Evolutionary conservation across 257 asterid species (phyloP).

Genomic region (Hygrophila difformis): DNA sequence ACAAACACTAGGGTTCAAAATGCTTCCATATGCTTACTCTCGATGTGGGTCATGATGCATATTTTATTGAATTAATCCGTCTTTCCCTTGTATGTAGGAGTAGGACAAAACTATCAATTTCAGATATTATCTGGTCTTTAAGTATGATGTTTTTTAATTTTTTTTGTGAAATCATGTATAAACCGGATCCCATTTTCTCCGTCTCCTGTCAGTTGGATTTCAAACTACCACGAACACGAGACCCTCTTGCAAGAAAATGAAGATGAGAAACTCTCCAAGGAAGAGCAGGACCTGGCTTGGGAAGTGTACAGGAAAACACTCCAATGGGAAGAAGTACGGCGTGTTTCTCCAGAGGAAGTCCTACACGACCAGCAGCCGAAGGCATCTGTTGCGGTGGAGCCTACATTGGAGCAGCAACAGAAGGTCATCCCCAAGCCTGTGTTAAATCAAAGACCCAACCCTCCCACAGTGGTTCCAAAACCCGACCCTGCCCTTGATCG

Average conservation of each 20-base stretch:
- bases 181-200: not conserved
- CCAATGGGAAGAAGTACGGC: slow-evolving; percentile 75
- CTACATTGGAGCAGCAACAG: slow-evolving; percentile 21
- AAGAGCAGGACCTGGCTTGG: slow-evolving; percentile 98
- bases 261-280: slow-evolving; percentile 90
- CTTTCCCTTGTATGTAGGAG: too few relatives aligned
- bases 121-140: too few relatives aligned
- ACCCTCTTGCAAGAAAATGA: slow-evolving; percentile 92
- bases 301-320: slow-evolving; percentile 73
- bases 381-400: slow-evolving; percentile 11
- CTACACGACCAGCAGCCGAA: slow-evolving; percentile 35
- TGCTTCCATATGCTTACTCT: too few relatives aligned
- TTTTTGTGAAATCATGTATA: too few relatives aligned
- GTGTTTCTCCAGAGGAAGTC: slow-evolving; percentile 42
- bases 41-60: too few relatives aligned
- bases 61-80: too few relatives aligned
- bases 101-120: too few relatives aligned
- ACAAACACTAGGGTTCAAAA: too few relatives aligned
- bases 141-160: too few relatives aligned
- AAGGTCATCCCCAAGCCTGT: slow-evolving; percentile 12
- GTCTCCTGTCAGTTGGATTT: slow-evolving; percentile 61
- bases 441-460: slow-evolving; percentile 18
- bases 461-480: slow-evolving; percentile 22
- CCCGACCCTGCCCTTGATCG: slow-evolving; percentile 27
- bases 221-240: slow-evolving; percentile 93